Percentiles rank a stretch among this genome's conserved stretches.
Evolutionary conservation across 352 stramenopile genomes (phyloP).

Genomic region (Phytophthora pini): DNA sequence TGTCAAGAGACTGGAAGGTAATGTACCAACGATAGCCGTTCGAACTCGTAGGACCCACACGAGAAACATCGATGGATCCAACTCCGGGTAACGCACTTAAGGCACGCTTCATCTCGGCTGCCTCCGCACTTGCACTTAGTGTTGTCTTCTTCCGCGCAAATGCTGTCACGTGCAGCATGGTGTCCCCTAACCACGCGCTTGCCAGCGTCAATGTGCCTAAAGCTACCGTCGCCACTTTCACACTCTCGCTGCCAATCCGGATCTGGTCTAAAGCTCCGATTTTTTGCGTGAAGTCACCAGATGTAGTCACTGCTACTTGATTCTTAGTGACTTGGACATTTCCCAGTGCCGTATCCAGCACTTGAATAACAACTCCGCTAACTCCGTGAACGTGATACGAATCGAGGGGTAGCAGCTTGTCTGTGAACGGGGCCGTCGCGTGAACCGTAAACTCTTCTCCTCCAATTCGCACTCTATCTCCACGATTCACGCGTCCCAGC

Average conservation of each 20-base stretch:
- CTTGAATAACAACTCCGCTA: neutral
- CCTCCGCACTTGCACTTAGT: slow-evolving; percentile 57
- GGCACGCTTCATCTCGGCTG: slow-evolving; percentile 50
- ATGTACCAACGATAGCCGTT: slow-evolving; percentile 77
- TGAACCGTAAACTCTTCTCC: slow-evolving; percentile 73
- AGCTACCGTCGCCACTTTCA: slow-evolving; percentile 48
- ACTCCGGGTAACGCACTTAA: slow-evolving; percentile 58
- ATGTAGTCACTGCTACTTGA: slow-evolving; percentile 46
- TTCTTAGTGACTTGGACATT: slow-evolving; percentile 56
- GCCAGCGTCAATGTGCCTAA: slow-evolving; percentile 43
- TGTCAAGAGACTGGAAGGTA: slow-evolving; percentile 73
- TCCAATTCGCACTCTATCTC: slow-evolving; percentile 61
- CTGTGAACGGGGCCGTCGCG: slow-evolving; percentile 70
- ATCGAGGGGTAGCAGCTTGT: slow-evolving; percentile 66
- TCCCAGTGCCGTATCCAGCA: slow-evolving; percentile 73
- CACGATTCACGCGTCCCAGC: slow-evolving; percentile 74
- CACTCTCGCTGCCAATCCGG: slow-evolving; percentile 60
- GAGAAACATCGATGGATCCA: slow-evolving; percentile 62
- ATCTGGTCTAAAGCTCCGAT: slow-evolving; percentile 57
- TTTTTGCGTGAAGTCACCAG: slow-evolving; percentile 41
- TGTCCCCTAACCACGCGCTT: slow-evolving; percentile 50
- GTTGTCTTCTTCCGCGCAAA: slow-evolving; percentile 76
- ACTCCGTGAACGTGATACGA: slow-evolving; percentile 60
- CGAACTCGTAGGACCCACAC: slow-evolving; percentile 54
- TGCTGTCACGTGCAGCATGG: slow-evolving; percentile 58